phyloP scores from a whole-genome alignment of 2,329 filamentous ascomycete species.

The Cladosporium oxysporum region DNA sequence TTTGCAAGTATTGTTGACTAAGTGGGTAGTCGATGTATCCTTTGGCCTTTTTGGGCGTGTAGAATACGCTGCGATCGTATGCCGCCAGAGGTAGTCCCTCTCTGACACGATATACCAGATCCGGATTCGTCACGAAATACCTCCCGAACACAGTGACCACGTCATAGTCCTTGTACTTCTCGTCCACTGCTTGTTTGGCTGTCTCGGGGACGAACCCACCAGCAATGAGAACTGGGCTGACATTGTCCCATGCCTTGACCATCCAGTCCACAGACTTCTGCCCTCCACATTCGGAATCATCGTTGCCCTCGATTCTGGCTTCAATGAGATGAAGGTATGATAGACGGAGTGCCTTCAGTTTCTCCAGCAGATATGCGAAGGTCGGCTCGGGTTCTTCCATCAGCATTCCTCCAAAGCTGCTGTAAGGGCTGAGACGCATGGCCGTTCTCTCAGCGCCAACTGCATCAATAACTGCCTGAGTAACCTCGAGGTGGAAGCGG shows the following conservation, averaged over 20 bases:
- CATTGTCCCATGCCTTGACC: constrained; percentile 47
- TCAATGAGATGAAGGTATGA: constrained; percentile 63
- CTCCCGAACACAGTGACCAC: constrained; percentile 51
- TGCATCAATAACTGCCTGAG: constrained; percentile 45
- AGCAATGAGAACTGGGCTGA: constrained; percentile 52
- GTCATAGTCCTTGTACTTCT: constrained; percentile 43
- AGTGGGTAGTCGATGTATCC: constrained; percentile 48
- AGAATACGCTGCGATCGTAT: constrained; percentile 50
- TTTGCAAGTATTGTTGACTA: constrained; percentile 22
- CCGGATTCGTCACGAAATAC: constrained; percentile 52
- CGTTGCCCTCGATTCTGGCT: constrained; percentile 49
- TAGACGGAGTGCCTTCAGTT: constrained; percentile 53
- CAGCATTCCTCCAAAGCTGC: constrained; percentile 60
- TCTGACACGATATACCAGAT: constrained; percentile 49
- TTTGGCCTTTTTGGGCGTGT: constrained; percentile 40
- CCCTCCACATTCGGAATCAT: constrained; percentile 42
- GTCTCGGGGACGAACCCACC: constrained; percentile 45
- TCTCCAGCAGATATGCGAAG: constrained; percentile 57
- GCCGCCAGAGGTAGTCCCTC: constrained; percentile 43
- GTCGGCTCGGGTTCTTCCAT: constrained; percentile 64
- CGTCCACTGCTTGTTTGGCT: constrained; percentile 38
- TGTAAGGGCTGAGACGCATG: constrained; percentile 63
- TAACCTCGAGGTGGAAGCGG: constrained; percentile 59
- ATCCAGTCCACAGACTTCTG: constrained; percentile 45
- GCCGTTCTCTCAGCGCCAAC: constrained; percentile 49